phyloP scores from a whole-genome alignment of 805 yeast genomes.

The Ogataea ganodermae region DNA sequence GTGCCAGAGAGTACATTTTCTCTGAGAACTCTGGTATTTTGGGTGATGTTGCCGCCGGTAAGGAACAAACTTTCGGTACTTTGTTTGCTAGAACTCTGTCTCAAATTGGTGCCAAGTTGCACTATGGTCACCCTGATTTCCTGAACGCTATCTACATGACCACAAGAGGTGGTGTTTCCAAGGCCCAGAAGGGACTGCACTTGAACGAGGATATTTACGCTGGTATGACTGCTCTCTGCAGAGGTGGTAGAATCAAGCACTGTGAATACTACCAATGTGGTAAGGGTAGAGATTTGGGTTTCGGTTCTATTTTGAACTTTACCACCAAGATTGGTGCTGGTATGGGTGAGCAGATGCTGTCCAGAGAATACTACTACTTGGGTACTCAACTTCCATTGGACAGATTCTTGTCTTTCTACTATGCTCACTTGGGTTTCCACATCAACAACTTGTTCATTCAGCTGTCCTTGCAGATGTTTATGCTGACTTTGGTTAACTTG shows the following conservation, averaged over 20 bases:
- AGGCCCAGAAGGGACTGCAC: slow-evolving; percentile 84
- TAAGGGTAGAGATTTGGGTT: slow-evolving; percentile 87
- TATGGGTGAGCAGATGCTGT: slow-evolving; percentile 88
- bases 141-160: slow-evolving; percentile 74
- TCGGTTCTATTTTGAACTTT: slow-evolving; percentile 82
- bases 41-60: slow-evolving; percentile 91
- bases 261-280: slow-evolving; percentile 90
- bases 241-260: slow-evolving; percentile 88
- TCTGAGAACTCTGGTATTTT: slow-evolving; percentile 83
- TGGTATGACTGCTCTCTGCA: slow-evolving; percentile 78
- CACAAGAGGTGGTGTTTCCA: slow-evolving; percentile 86
- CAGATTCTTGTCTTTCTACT: slow-evolving; percentile 78
- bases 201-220: slow-evolving; percentile 88
- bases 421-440: slow-evolving; percentile 88
- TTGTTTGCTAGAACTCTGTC: slow-evolving; percentile 80
- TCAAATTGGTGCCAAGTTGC: slow-evolving; percentile 82
- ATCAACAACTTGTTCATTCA: slow-evolving; percentile 78
- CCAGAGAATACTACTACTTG: slow-evolving; percentile 79
- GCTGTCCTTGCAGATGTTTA: slow-evolving; percentile 70
- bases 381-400: slow-evolving; percentile 81
- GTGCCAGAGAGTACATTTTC: slow-evolving; percentile 86
- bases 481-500: slow-evolving; percentile 68
- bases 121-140: slow-evolving; percentile 90
- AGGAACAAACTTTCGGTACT: slow-evolving; percentile 88
- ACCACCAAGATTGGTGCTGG: slow-evolving; percentile 91